A percentile compares a stretch with the other conserved stretches of the same genome.
Conservation (phyloP, 176 grass and related monocot genomes). For the Triticum timopheevii region DNA sequence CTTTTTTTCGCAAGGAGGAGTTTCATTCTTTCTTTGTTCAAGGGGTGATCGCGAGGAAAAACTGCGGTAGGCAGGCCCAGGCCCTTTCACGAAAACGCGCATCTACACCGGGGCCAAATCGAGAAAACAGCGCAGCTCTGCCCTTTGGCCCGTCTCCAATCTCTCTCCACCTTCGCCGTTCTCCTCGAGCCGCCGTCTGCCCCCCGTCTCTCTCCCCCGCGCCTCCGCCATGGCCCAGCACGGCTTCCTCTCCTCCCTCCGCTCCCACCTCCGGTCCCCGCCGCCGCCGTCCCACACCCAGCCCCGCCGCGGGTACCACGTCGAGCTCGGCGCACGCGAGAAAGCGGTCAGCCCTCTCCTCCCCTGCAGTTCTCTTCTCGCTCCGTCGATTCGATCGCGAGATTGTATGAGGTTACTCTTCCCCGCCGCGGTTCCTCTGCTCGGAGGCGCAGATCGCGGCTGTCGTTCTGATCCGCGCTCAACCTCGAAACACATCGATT, state of each 20-base stretch:
- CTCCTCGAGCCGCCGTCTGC: background rate
- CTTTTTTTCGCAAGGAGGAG: too few relatives aligned
- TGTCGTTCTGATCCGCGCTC: background rate
- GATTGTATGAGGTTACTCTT: background rate
- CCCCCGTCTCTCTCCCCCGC: background rate
- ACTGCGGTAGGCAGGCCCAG: too few relatives aligned
- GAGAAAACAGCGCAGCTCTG: background rate
- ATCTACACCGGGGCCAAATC: background rate
- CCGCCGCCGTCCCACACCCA: constrained; percentile 10
- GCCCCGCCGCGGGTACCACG: constrained; percentile 64
- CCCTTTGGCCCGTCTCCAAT: background rate
- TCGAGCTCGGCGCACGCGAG: constrained; percentile 77
- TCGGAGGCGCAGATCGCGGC: background rate
- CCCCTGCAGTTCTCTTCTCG: background rate
- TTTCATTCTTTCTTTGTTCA: too few relatives aligned
- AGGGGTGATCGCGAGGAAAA: too few relatives aligned
- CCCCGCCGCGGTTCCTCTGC: too few relatives aligned
- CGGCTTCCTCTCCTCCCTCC: constrained; percentile 48
- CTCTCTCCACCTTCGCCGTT: background rate
- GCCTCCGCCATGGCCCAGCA: constrained; percentile 48
- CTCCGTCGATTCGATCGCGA: background rate
- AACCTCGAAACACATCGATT: background rate
- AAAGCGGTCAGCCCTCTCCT: constrained; percentile 51
- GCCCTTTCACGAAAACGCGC: background rate
- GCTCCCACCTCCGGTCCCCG: constrained; percentile 34